phyloP scores from a whole-genome alignment of 345 rosid genomes.

The Salix koriyanagi region DNA sequence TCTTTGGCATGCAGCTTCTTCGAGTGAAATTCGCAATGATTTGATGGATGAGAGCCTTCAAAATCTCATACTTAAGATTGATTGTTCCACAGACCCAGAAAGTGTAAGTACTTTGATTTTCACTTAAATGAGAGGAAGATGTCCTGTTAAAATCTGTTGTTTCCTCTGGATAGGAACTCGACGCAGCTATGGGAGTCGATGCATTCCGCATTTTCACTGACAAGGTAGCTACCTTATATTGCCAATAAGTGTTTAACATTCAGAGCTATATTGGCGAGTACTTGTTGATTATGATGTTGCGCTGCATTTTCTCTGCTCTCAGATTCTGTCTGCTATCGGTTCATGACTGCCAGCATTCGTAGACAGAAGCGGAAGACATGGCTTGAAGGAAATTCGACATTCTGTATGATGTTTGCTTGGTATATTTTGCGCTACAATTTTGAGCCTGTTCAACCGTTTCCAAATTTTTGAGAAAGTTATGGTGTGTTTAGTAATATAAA shows the following conservation, averaged over 20 bases:
- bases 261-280: too few relatives aligned
- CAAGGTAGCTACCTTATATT: slow-evolving; percentile 35
- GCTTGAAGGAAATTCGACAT: slow-evolving; percentile 9
- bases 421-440: too few relatives aligned
- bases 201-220: slow-evolving; percentile 42
- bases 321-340: slow-evolving; percentile 37
- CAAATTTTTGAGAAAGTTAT: too few relatives aligned
- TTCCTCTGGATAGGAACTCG: slow-evolving; percentile 42
- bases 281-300: background rate
- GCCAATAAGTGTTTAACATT: background rate
- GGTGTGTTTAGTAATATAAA: too few relatives aligned
- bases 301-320: slow-evolving; percentile 3
- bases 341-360: slow-evolving; percentile 4
- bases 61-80: slow-evolving; percentile 36
- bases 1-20: slow-evolving; percentile 41
- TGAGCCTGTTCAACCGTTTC: too few relatives aligned
- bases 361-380: background rate
- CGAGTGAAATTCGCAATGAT: slow-evolving; percentile 42
- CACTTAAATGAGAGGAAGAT: slow-evolving; percentile 4
- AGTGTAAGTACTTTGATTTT: slow-evolving; percentile 32
- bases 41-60: slow-evolving; percentile 43
- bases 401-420: background rate
- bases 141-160: slow-evolving; percentile 11
- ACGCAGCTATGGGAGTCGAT: slow-evolving; percentile 53
- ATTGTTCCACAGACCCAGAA: slow-evolving; percentile 41